Evolutionary conservation across 305 asterid genomes (phyloP).

Genomic region (Rubia occidens): DNA sequence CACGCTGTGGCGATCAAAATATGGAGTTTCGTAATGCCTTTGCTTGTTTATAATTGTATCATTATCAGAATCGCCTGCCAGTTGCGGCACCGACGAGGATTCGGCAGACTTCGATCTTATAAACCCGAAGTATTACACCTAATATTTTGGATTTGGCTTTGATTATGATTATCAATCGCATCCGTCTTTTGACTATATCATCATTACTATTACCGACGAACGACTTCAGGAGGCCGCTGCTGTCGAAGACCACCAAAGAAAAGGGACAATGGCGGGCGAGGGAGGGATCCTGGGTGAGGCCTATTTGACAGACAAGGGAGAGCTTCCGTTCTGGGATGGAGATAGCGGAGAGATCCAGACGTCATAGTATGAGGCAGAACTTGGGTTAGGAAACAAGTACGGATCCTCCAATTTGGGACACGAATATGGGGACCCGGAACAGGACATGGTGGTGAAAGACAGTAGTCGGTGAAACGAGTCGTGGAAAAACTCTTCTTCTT

Average conservation of each 20-base stretch:
- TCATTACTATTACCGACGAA: conserved; percentile 12
- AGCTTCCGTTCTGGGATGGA: conserved; percentile 84
- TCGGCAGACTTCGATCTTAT: conserved; percentile 56
- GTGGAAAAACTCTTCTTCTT: conserved; percentile 59
- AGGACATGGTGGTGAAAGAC: conserved; percentile 74
- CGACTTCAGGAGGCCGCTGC: conserved; percentile 11
- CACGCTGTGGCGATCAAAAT: too few relatives aligned
- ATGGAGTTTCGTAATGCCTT: conserved; percentile 21
- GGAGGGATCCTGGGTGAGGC: conserved; percentile 63
- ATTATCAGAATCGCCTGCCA: conserved; percentile 17
- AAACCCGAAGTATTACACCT: conserved; percentile 27
- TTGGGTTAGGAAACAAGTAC: conserved; percentile 14
- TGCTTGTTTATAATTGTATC: conserved; percentile 29
- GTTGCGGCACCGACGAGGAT: conserved; percentile 17
- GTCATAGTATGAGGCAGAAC: conserved; percentile 43
- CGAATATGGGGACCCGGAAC: conserved; percentile 56
- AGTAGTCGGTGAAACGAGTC: conserved; percentile 85
- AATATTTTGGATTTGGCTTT: conserved; percentile 8
- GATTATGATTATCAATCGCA: conserved; percentile 9
- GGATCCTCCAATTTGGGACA: conserved; percentile 42
- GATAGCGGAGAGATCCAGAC: conserved; percentile 88
- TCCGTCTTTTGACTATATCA: conserved; percentile 8
- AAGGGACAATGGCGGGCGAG: conserved; percentile 52
- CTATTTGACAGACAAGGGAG: conserved; percentile 61
- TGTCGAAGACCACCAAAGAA: conserved; percentile 26